Percentiles rank a stretch among this genome's conserved stretches.
Conservation (phyloP, 2,329 filamentous ascomycete species). For the Aureobasidium musti region DNA sequence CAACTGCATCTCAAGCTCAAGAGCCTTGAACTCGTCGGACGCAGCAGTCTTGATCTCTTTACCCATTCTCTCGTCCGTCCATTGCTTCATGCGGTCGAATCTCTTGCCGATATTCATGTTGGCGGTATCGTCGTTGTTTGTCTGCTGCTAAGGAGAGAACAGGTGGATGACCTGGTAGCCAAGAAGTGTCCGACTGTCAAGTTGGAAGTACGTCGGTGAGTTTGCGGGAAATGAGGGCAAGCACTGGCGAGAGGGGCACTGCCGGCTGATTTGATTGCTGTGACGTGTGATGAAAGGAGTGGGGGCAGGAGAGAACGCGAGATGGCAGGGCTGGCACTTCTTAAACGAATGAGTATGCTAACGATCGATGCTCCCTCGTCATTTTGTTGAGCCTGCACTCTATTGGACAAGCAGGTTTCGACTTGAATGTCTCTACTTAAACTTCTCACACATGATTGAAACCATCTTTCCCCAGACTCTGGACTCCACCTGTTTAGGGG, state of each 20-base stretch:
- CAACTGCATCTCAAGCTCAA: constrained; percentile 88
- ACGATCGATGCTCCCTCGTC: not conserved
- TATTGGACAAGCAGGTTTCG: constrained; percentile 2
- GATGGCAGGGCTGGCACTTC: constrained; percentile 2
- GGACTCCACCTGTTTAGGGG: constrained; percentile 7
- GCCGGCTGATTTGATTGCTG: constrained; percentile 23
- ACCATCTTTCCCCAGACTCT: constrained; percentile 24
- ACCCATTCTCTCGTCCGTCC: constrained; percentile 96
- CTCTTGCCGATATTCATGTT: constrained; percentile 72
- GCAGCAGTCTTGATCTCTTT: constrained; percentile 82
- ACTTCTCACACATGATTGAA: constrained; percentile 18
- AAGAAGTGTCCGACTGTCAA: not conserved
- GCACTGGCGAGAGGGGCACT: constrained; percentile 19
- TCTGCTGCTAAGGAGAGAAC: not conserved
- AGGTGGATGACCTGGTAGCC: too few relatives aligned
- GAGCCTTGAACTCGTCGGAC: constrained; percentile 84
- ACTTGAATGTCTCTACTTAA: constrained; percentile 9
- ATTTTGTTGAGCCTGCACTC: constrained; percentile 17
- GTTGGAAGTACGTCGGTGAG: constrained; percentile 4
- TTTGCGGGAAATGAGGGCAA: constrained; percentile 22
- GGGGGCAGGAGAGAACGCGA: not conserved
- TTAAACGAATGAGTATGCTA: constrained; percentile 8
- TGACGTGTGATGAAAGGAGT: constrained; percentile 26
- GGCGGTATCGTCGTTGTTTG: constrained; percentile 29
- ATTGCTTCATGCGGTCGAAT: constrained; percentile 94